A percentile compares a stretch with the other conserved stretches of the same genome.
phyloP scores from a whole-genome alignment of 176 grass and related monocot genomes.

The Cenchrus purpureus region DNA sequence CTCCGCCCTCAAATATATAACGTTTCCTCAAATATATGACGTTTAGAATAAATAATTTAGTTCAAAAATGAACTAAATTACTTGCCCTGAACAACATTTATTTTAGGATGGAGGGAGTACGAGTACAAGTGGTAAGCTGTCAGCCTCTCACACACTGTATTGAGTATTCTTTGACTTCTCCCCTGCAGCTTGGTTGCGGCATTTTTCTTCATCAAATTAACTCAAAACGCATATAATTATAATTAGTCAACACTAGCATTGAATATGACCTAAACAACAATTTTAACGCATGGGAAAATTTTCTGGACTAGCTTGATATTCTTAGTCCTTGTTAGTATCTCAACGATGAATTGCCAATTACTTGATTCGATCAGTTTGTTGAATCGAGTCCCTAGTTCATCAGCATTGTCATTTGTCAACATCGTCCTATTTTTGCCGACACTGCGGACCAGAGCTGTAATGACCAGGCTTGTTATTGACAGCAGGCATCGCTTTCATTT shows the following conservation, averaged over 20 bases:
- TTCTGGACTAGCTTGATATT: conserved; percentile 1
- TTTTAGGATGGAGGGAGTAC: no score
- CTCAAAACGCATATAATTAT: neutral
- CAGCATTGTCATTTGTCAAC: neutral
- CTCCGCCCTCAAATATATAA: no score
- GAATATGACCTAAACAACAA: no score
- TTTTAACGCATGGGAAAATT: neutral
- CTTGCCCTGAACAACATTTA: no score
- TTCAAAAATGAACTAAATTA: no score
- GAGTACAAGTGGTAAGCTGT: neutral
- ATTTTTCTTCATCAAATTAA: neutral
- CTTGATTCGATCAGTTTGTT: neutral
- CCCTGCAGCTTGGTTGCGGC: neutral
- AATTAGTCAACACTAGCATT: neutral
- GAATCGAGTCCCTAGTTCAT: no score
- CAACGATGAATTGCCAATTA: neutral
- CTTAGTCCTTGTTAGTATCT: neutral
- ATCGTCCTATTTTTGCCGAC: no score
- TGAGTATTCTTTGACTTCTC: neutral
- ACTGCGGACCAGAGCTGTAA: no score
- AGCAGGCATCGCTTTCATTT: neutral
- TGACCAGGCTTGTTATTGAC: no score
- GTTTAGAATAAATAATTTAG: no score
- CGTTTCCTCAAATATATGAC: no score
- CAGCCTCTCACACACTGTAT: neutral